phyloP scores from a whole-genome alignment of 306 rosid species.

The Pyrus betulifolia region DNA sequence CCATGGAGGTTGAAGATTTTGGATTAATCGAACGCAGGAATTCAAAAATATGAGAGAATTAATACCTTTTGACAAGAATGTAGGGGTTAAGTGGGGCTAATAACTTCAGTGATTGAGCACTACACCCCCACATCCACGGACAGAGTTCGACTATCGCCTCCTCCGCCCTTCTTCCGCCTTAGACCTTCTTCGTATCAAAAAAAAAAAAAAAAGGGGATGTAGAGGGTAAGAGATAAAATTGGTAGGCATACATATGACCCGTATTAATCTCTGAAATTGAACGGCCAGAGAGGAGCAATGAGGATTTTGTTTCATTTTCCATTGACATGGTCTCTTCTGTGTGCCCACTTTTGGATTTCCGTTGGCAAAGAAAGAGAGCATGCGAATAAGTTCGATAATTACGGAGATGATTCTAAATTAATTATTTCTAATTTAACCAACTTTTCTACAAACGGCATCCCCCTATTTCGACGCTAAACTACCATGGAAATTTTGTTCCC shows the following conservation, averaged over 20 bases:
- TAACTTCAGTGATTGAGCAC: slow-evolving; percentile 1
- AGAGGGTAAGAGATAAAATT: background rate
- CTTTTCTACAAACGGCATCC: background rate
- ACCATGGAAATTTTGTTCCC: too few species aligned
- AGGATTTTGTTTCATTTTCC: background rate
- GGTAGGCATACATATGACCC: slow-evolving; percentile 10
- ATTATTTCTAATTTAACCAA: background rate
- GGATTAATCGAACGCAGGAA: background rate
- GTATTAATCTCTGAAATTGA: slow-evolving; percentile 7
- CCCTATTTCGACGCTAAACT: background rate
- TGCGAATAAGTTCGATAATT: slow-evolving; percentile 1
- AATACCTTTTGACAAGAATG: slow-evolving; percentile 22
- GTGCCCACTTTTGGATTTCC: background rate
- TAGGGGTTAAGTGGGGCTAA: slow-evolving; percentile 17
- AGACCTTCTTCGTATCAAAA: background rate
- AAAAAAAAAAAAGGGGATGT: background rate
- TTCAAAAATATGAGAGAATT: background rate
- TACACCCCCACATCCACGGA: slow-evolving; percentile 10
- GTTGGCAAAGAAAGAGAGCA: background rate
- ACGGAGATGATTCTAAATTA: too few species aligned
- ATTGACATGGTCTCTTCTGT: slow-evolving; percentile 8
- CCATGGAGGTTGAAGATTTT: background rate
- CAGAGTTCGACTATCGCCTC: slow-evolving; percentile 1
- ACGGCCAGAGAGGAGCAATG: background rate
- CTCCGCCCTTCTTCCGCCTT: background rate